Evolutionary conservation across 1,284 basidiomycete genomes (phyloP).

Genomic region (Amylostereum areolatum): DNA sequence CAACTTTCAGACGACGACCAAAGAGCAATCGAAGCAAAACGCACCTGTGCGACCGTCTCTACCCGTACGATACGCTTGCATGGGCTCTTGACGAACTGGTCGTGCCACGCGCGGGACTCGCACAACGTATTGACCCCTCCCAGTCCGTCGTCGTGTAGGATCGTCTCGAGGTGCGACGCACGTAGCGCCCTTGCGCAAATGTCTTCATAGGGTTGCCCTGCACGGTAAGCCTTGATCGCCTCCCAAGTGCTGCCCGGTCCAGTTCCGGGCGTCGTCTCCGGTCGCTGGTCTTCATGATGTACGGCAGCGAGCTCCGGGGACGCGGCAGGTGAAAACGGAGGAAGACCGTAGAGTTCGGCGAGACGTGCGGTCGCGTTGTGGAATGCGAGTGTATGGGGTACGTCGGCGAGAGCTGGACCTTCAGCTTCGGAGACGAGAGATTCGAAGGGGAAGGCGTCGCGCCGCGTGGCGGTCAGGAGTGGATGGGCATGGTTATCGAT

Average conservation of each 20-base stretch:
- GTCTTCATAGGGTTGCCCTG: constrained; percentile 40
- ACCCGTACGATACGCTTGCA: constrained; percentile 61
- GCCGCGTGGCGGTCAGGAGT: constrained; percentile 42
- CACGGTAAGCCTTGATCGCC: constrained; percentile 42
- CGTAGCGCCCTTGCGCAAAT: constrained; percentile 51
- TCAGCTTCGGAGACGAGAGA: constrained; percentile 60
- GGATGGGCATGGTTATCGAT: constrained; percentile 79
- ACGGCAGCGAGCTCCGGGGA: neutral
- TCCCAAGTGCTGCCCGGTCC: constrained; percentile 46
- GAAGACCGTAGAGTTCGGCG: constrained; percentile 37
- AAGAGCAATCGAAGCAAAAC: constrained; percentile 6
- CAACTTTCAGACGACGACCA: neutral
- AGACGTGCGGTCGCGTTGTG: constrained; percentile 53
- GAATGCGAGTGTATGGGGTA: constrained; percentile 50
- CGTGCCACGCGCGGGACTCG: constrained; percentile 54
- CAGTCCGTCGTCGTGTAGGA: constrained; percentile 69
- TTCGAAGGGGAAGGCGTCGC: constrained; percentile 48
- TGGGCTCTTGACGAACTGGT: constrained; percentile 43
- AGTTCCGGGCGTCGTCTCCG: neutral
- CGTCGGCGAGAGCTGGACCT: constrained; percentile 47
- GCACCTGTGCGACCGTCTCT: constrained; percentile 62
- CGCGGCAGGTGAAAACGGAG: neutral
- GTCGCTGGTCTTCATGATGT: neutral
- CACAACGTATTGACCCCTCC: constrained; percentile 40
- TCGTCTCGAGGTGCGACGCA: constrained; percentile 49